A percentile compares a stretch with the other conserved stretches of the same genome.
These are phyloP conservation scores for Naumovozyma castellii DNA, from an alignment of 805 yeast genomes.

Conservation along the genomic window DNA sequence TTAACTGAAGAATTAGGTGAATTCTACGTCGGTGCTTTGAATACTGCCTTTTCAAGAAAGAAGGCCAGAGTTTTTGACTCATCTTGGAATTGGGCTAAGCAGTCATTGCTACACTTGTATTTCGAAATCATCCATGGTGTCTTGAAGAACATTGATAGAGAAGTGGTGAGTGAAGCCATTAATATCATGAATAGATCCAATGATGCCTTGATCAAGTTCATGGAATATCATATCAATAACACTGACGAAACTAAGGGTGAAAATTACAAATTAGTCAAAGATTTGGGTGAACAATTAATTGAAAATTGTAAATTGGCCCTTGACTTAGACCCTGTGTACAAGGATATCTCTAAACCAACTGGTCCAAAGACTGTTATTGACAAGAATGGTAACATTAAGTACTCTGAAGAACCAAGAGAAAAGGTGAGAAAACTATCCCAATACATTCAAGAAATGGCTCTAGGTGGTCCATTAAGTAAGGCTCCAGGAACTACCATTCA, in stretches of 20 bases:
- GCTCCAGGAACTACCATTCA: slow-evolving; percentile 54
- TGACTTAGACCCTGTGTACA: slow-evolving; percentile 79
- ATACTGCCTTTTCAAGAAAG: slow-evolving; percentile 80
- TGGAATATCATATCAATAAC: slow-evolving; percentile 69
- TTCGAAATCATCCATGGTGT: slow-evolving; percentile 94
- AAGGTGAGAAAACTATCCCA: slow-evolving; percentile 91
- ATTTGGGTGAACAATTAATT: slow-evolving; percentile 84
- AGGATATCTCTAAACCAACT: slow-evolving; percentile 88
- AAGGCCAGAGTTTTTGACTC: slow-evolving; percentile 96
- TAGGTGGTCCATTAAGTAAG: slow-evolving; percentile 79
- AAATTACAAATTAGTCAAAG: slow-evolving; percentile 83
- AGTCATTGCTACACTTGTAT: slow-evolving; percentile 87
- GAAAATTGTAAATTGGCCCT: slow-evolving; percentile 88
- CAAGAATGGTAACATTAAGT: slow-evolving; percentile 76
- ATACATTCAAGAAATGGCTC: slow-evolving; percentile 93
- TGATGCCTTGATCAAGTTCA: slow-evolving; percentile 85
- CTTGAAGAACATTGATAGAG: slow-evolving; percentile 83
- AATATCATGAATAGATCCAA: slow-evolving; percentile 96
- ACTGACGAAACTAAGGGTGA: slow-evolving; percentile 77
- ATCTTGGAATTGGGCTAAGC: slow-evolving; percentile 99
- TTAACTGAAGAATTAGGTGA: slow-evolving; percentile 74
- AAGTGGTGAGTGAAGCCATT: slow-evolving; percentile 91
- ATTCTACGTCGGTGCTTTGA: slow-evolving; percentile 81
- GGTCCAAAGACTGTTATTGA: slow-evolving; percentile 90
- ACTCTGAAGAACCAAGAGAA: slow-evolving; percentile 78